Evolutionary conservation across 495 filamentous ascomycete genomes (phyloP).

Genomic region (Rusavskia elegans): DNA sequence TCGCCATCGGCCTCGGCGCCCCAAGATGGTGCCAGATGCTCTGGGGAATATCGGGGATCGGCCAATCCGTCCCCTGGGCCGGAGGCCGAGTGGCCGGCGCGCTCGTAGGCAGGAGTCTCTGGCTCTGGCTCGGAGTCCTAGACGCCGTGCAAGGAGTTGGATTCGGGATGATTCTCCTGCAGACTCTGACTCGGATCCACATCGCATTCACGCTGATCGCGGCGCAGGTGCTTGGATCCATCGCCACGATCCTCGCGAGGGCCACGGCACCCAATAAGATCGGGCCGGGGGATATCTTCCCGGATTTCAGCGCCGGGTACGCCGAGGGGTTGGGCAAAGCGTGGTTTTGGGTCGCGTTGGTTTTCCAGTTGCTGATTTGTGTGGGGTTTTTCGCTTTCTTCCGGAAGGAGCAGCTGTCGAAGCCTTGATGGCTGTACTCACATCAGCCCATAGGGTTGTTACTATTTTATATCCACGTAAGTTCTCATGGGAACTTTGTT

Average conservation of each 20-base stretch:
- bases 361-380: slow-evolving; percentile 46
- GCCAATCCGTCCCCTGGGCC: slow-evolving; percentile 43
- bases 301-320: slow-evolving; percentile 33
- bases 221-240: slow-evolving; percentile 38
- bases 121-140: slow-evolving; percentile 50
- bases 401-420: slow-evolving; percentile 46
- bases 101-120: slow-evolving; percentile 36
- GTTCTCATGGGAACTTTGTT: too few relatives aligned
- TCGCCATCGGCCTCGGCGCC: slow-evolving; percentile 46
- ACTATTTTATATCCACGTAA: too few relatives aligned
- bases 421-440: slow-evolving; percentile 28
- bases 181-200: slow-evolving; percentile 46
- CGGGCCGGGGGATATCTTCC: slow-evolving; percentile 47
- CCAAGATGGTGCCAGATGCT: slow-evolving; percentile 52
- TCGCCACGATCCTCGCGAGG: slow-evolving; percentile 42
- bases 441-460: too few relatives aligned
- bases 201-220: slow-evolving; percentile 36
- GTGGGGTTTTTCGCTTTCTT: slow-evolving; percentile 46
- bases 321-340: slow-evolving; percentile 32
- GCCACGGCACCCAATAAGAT: slow-evolving; percentile 42
- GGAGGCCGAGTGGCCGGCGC: slow-evolving; percentile 29
- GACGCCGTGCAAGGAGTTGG: slow-evolving; percentile 46
- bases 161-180: slow-evolving; percentile 47
- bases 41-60: slow-evolving; percentile 42
- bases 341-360: slow-evolving; percentile 51